Base-by-base conservation (phyloP, 2,329 filamentous ascomycete genomes). In the Berkeleyomyces basicola region DNA sequence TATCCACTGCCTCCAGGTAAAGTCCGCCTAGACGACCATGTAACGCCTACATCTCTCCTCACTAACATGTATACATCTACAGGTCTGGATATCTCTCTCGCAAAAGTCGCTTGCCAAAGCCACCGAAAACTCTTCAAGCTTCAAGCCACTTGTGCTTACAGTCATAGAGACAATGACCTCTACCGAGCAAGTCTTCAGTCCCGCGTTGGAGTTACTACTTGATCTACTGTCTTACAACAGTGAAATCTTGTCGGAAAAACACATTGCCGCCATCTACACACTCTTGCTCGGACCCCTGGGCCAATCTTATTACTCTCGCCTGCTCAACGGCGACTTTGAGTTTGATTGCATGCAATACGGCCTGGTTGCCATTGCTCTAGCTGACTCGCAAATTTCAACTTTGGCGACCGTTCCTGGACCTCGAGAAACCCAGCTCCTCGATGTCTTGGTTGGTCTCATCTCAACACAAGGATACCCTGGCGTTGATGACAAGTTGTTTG, bases 401-500 rank as follows among this genome's bases (percentile, higher is more conserved):
- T 73, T 89, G 11, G 81, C 84, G 69, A 75, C 80, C 64, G 72
- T 75, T 55, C 73, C 74, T 1, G 76, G 81, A 37, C 70, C 74
- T n/a, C 77, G 77, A 53, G 78, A 76, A 9, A 76, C 78, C 62
- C 74, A 75, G 39, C 76, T 87, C 59, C 72, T 88, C 11, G 73
- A 74, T 2, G 79, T 77, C 42, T 75, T 88, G n/a, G 82, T 80
- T 65, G 82, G 83, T 3, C 77, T 93, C 4, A 75, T 91, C 33
- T 79, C 79, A 23, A 80, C 83, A 10, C 76, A 82, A 10, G 87
- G 88, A 1, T 80, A 82, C 67, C 82, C 86, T 0, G 83, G 85
- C 1, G 80, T 80, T 3, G 87, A 92, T 62, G 87, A 93, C 68
- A 84, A 82, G 66, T 82, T 90, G 9, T 90, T 89, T 62, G 81